Percentiles rank a stretch among this genome's conserved stretches.
These are phyloP conservation scores for Erythrophleum ivorense DNA, from an alignment of 331 rosid species.

Conservation along the genomic window DNA sequence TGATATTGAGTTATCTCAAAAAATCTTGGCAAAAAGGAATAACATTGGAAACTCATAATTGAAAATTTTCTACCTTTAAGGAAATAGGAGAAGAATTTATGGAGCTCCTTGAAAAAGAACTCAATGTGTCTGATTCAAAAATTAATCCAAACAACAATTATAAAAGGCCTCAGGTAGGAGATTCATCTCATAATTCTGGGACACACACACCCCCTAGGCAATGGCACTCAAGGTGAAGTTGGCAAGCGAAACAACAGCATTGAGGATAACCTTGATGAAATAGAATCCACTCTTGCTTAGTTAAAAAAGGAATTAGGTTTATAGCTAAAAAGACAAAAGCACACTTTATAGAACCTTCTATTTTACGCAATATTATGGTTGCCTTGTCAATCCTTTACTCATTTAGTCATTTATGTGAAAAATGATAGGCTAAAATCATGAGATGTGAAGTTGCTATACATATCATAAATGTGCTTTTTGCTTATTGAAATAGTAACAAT, in stretches of 20 bases:
- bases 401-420: no score
- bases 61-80: slow-evolving; percentile 52
- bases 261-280: slow-evolving; percentile 78
- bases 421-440: no score
- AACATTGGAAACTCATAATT: slow-evolving; percentile 21
- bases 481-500: neutral
- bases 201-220: no score
- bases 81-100: slow-evolving; percentile 98
- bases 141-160: slow-evolving; percentile 44
- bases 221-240: neutral
- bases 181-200: slow-evolving; percentile 33
- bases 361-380: no score
- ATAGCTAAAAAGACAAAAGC: slow-evolving; percentile 49
- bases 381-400: no score
- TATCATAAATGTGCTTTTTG: neutral
- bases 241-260: slow-evolving; percentile 60
- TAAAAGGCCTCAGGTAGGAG: slow-evolving; percentile 48
- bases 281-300: slow-evolving; percentile 91
- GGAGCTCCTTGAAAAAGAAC: slow-evolving; percentile 96
- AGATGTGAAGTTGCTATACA: no score
- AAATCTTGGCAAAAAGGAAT: neutral
- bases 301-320: slow-evolving; percentile 92
- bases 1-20: neutral
- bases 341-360: no score
- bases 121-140: slow-evolving; percentile 63